These are phyloP conservation scores for Mortierella sp. DNA, from an alignment of 371 early-diverging fungal species.

Conservation along the genomic window DNA sequence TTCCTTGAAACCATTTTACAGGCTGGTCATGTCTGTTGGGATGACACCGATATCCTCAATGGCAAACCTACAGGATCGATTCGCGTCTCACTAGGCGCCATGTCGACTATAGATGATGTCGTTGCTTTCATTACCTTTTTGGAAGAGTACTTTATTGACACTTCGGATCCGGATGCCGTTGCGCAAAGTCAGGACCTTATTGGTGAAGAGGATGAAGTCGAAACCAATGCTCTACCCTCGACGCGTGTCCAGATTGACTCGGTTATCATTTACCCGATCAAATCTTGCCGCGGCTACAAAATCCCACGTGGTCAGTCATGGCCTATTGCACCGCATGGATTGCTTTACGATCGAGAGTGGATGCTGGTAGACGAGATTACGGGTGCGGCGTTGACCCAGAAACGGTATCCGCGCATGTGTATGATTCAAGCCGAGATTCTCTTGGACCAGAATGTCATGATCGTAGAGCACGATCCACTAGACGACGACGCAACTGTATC, in stretches of 20 bases:
- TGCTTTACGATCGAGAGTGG: slow-evolving; percentile 73
- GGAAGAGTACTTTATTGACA: slow-evolving; percentile 59
- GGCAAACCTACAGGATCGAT: slow-evolving; percentile 72
- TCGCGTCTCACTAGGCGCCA: slow-evolving; percentile 79
- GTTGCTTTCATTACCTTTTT: slow-evolving; percentile 62
- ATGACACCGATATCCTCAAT: slow-evolving; percentile 68
- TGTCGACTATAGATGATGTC: slow-evolving; percentile 64
- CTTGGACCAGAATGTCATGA: slow-evolving; percentile 44
- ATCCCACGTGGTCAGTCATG: slow-evolving; percentile 58
- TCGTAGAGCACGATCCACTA: slow-evolving; percentile 26
- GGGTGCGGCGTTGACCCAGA: slow-evolving; percentile 63
- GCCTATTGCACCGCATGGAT: slow-evolving; percentile 67
- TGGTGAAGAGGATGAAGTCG: slow-evolving; percentile 13
- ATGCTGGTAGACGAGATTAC: slow-evolving; percentile 66
- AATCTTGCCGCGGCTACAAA: slow-evolving; percentile 74
- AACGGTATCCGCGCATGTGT: slow-evolving; percentile 64
- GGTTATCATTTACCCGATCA: slow-evolving; percentile 70
- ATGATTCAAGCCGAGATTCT: slow-evolving; percentile 59
- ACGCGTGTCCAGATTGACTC: slow-evolving; percentile 24
- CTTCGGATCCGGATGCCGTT: slow-evolving; percentile 27
- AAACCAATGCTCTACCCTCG: background rate
- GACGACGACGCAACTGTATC: too few species aligned
- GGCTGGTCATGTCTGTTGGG: slow-evolving; percentile 73
- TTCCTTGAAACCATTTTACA: slow-evolving; percentile 11
- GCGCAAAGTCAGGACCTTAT: slow-evolving; percentile 16